Conservation (phyloP, 192 early-diverging fungal species). For the Coemansia sp. region DNA sequence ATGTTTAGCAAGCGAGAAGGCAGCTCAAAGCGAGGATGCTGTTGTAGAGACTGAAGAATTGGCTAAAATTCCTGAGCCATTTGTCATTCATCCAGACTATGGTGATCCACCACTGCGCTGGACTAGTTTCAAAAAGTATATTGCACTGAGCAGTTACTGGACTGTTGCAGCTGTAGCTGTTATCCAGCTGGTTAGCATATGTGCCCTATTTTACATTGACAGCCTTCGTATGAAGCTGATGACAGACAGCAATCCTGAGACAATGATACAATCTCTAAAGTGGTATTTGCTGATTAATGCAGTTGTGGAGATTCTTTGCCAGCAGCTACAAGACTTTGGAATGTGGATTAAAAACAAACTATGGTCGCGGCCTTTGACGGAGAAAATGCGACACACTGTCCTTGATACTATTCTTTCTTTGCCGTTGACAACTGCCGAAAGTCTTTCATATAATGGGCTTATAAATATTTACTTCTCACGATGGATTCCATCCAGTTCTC, state of each 20-base stretch:
- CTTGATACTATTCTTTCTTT: constrained; percentile 6
- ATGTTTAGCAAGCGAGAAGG: background rate
- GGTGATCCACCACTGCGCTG: background rate
- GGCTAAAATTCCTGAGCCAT: background rate
- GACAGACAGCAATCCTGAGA: constrained; percentile 25
- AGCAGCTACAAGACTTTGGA: constrained; percentile 10
- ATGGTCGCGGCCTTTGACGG: constrained; percentile 5
- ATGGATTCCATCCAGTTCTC: background rate
- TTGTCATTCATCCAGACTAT: constrained; percentile 6
- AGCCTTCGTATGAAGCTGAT: constrained; percentile 23
- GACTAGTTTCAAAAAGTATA: constrained; percentile 6
- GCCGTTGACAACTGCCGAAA: constrained; percentile 19
- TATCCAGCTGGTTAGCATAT: constrained; percentile 13
- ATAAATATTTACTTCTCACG: background rate
- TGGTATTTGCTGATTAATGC: constrained; percentile 30
- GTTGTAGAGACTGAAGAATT: background rate
- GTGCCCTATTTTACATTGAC: constrained; percentile 17
- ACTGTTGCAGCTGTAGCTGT: constrained; percentile 4
- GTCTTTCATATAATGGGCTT: background rate
- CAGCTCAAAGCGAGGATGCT: background rate
- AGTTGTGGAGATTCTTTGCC: background rate
- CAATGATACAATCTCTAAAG: constrained; percentile 25
- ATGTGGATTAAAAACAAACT: background rate
- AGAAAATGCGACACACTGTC: background rate
- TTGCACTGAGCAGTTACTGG: constrained; percentile 19